Evolutionary conservation across 345 rosid genomes (phyloP).

Genomic region (Clausena lansium): DNA sequence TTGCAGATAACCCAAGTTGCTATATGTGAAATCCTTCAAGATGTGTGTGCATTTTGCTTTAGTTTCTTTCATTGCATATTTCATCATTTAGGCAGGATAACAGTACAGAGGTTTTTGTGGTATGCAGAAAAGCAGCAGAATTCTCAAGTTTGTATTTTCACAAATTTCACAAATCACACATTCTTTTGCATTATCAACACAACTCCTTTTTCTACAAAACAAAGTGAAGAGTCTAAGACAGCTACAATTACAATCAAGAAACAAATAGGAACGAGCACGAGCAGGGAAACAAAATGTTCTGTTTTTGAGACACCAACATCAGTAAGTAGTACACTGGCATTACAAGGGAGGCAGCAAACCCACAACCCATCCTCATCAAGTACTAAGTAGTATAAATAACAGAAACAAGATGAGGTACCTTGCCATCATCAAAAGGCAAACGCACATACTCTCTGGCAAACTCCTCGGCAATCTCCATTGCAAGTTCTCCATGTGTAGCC

Average conservation of each 20-base stretch:
- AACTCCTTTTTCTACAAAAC: not conserved
- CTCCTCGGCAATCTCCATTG: slow-evolving; percentile 69
- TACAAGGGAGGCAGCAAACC: not conserved
- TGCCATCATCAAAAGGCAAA: slow-evolving; percentile 71
- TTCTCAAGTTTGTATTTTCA: not conserved
- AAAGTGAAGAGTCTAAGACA: not conserved
- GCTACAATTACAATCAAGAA: not conserved
- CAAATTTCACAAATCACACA: slow-evolving; percentile 9
- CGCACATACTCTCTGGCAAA: slow-evolving; percentile 62
- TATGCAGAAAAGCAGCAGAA: not conserved
- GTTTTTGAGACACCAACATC: not conserved
- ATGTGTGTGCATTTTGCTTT: slow-evolving; percentile 1
- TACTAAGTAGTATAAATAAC: slow-evolving; percentile 24
- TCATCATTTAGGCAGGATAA: not conserved
- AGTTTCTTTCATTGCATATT: not conserved
- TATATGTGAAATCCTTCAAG: not conserved
- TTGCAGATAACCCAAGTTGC: slow-evolving; percentile 3
- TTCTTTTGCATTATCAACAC: slow-evolving; percentile 4
- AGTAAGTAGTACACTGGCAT: too few relatives aligned
- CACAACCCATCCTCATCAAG: not conserved
- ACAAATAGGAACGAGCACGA: not conserved
- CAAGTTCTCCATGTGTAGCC: slow-evolving; percentile 70
- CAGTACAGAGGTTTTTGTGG: not conserved
- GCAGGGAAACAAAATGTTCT: not conserved
- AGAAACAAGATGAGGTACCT: slow-evolving; percentile 67